Base-by-base conservation (phyloP, 1,284 basidiomycete species). In the Cryptococcus jaspeensis region DNA sequence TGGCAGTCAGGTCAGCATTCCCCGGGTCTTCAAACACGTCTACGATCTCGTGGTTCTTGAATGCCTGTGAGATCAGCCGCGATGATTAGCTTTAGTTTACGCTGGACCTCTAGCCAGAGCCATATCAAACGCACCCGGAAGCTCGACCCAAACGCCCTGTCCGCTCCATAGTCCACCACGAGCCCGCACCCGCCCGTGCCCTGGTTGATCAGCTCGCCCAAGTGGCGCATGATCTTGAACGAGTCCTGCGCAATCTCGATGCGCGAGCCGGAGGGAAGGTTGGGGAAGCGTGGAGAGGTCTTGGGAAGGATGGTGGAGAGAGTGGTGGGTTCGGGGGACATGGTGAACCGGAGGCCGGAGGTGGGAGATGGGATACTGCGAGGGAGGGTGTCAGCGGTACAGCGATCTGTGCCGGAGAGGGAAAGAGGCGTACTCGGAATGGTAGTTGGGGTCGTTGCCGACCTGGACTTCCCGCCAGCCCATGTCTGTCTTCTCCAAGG, bases 401-500 rank as follows among this genome's bases (percentile, higher is more conserved):
- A 39, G 20, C 23, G 20, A 11, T 18, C 16, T 16, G 38, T 45
- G 15, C 11, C 15, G 22, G 12, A n/a, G 7, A n/a, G 37, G 5
- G 16, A 7, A 41, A 36, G 28, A 50, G 22, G 36, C 25, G 44
- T 38, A 70, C 70, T 50, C 45, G 37, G 53, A 51, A 46, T 54
- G 42, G 45, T 65, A 65, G 4, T 59, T 64, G 2, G 69, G 67
- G 55, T 76, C 70, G 15, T 80, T 63, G 50, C 87, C 86, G 15
- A 98, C 84, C 60, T 92, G 80, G 1, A 98, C 84, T 76, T 98
- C 95, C 53, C 89, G 84, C 86, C 92, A 97, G 1, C 91, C 92
- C 39, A 86, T 81, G 38, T 83, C 75, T 0, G 84, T 86, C 83
- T 85, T 89, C 80, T 96, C 87, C 46, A 99, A 81, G 35, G 95